Percentiles rank a stretch among this genome's conserved stretches.
Conservation (phyloP, 2,329 filamentous ascomycete species). For the Ophiostoma angusticollis region DNA sequence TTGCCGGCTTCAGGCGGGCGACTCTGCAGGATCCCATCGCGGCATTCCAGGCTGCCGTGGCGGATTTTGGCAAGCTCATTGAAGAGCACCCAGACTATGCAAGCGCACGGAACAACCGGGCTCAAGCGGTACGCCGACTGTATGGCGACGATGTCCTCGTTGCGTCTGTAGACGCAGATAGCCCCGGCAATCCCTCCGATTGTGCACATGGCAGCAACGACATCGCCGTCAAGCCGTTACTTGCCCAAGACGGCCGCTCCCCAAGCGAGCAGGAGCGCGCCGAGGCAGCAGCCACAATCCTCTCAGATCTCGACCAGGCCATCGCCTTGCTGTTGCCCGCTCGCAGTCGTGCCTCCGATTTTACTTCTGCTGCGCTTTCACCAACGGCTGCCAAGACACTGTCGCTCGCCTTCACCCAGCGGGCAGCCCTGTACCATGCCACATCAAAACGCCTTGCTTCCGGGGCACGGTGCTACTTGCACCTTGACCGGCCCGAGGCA, state of each 20-base stretch:
- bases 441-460: slow-evolving; percentile 33
- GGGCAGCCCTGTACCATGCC: slow-evolving; percentile 50
- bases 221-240: slow-evolving; percentile 14
- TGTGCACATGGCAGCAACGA: too few species aligned
- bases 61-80: slow-evolving; percentile 42
- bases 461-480: background rate
- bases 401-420: slow-evolving; percentile 58
- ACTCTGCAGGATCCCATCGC: slow-evolving; percentile 22
- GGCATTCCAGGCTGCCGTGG: slow-evolving; percentile 35
- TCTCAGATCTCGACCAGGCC: slow-evolving; percentile 44
- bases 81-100: slow-evolving; percentile 50
- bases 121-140: slow-evolving; percentile 49
- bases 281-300: slow-evolving; percentile 19
- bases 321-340: slow-evolving; percentile 46
- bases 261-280: slow-evolving; percentile 19
- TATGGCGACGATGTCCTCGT: slow-evolving; percentile 49
- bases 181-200: too few species aligned
- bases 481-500: slow-evolving; percentile 23
- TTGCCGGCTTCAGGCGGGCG: slow-evolving; percentile 29
- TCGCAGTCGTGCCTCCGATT: slow-evolving; percentile 29
- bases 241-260: slow-evolving; percentile 26
- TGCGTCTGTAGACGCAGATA: slow-evolving; percentile 13
- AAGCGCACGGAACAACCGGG: slow-evolving; percentile 62
- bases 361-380: slow-evolving; percentile 45
- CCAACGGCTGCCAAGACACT: slow-evolving; percentile 52